Percentiles rank a stretch among this genome's conserved stretches.
These are phyloP conservation scores for Trypanosoma lewisi DNA, from an alignment of 208 protist species.

Conservation along the genomic window DNA sequence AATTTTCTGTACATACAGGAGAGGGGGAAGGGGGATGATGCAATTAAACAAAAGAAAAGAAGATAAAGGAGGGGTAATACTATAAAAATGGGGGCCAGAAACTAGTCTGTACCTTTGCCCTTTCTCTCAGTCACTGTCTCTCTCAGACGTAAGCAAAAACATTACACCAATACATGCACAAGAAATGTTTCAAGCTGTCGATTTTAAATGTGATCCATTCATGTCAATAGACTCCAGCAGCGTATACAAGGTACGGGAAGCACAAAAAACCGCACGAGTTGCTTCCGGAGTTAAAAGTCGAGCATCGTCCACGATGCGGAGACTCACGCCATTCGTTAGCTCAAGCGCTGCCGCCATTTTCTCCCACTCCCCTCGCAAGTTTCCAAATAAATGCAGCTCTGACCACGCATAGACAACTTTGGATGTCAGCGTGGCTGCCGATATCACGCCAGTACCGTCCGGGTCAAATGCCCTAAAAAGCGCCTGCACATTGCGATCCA, in stretches of 20 bases:
- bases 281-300: constrained; percentile 30
- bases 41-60: too few species aligned
- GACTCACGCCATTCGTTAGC: constrained; percentile 22
- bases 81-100: too few species aligned
- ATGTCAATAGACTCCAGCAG: constrained; percentile 57
- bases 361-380: constrained; percentile 62
- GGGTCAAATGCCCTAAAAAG: constrained; percentile 70
- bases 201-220: constrained; percentile 29
- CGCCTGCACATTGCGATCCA: constrained; percentile 53
- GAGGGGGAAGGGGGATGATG: too few species aligned
- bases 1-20: too few species aligned
- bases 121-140: too few species aligned
- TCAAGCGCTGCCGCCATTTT: constrained; percentile 49
- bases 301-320: constrained; percentile 28
- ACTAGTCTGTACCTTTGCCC: too few species aligned
- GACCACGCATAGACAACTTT: constrained; percentile 56
- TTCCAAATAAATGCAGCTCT: constrained; percentile 63
- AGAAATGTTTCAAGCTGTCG: constrained; percentile 1
- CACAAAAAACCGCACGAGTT: constrained; percentile 47
- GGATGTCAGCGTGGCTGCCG: constrained; percentile 43
- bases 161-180: too few species aligned
- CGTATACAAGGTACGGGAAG: constrained; percentile 33
- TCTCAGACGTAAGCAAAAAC: too few species aligned
- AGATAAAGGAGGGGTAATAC: too few species aligned
- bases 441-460: constrained; percentile 39